phyloP scores from a whole-genome alignment of 768 basidiomycete species.

The Dacryopinax primogenitus region DNA sequence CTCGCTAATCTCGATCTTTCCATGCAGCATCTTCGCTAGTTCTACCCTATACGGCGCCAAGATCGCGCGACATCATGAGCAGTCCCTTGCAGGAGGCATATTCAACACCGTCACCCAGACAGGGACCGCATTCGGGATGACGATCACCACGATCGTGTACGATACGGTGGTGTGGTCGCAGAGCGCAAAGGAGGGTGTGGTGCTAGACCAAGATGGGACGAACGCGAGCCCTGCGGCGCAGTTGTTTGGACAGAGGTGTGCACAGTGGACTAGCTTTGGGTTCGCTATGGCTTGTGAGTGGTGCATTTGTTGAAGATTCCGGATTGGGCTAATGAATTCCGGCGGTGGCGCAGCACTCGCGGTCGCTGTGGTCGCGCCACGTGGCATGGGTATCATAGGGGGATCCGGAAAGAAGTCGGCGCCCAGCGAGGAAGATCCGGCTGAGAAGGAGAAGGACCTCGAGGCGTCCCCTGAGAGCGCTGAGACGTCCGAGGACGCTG shows the following conservation, averaged over 20 bases:
- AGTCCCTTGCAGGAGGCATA: slow-evolving; percentile 59
- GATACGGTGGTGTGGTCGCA: slow-evolving; percentile 36
- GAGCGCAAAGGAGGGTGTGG: slow-evolving; percentile 27
- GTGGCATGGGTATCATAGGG: slow-evolving; percentile 8
- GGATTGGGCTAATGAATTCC: too few relatives aligned
- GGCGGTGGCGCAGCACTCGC: background rate
- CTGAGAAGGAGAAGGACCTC: background rate
- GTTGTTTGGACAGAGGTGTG: slow-evolving; percentile 44
- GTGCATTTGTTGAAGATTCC: background rate
- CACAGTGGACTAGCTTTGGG: slow-evolving; percentile 51
- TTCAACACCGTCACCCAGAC: slow-evolving; percentile 75
- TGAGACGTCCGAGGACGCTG: background rate
- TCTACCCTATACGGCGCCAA: slow-evolving; percentile 66
- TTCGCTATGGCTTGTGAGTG: slow-evolving; percentile 48
- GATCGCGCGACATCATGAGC: slow-evolving; percentile 51
- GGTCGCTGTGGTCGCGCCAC: background rate
- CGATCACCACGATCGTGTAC: slow-evolving; percentile 62
- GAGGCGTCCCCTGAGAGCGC: background rate
- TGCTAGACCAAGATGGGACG: slow-evolving; percentile 17
- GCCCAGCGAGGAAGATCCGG: background rate
- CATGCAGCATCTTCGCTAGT: slow-evolving; percentile 1
- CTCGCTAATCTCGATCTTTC: background rate
- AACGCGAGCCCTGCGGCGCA: slow-evolving; percentile 30
- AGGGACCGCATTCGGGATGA: slow-evolving; percentile 59
- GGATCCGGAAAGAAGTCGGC: background rate